Evolutionary conservation across 768 basidiomycete species (phyloP), one percentile per base, ranked within the genome.

Genomic region (Tephrocybe sp.): DNA sequence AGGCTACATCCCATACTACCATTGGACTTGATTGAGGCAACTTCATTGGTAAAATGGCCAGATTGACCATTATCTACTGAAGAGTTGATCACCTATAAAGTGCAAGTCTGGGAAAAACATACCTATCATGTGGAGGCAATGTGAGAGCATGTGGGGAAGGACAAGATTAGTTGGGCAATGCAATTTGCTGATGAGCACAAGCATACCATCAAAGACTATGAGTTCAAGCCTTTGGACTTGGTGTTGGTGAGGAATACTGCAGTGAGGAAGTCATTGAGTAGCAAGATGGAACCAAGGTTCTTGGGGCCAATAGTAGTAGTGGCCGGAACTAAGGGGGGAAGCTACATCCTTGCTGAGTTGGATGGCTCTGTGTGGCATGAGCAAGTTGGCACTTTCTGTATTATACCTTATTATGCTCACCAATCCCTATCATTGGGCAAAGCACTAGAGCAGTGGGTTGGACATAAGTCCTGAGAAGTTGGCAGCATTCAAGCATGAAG

Each of bases 271-370:
- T 56, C 65, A 0, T 50, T 70, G 0, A 60, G 60, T 20, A 37
- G 55, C 1, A 75, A 74, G 46, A 65, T 64, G 1, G 62, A 63
- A n/a, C 62, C 65, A 0, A 47, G 68, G 2, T 77, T 74, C 50
- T 40, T 70, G 12, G 74, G 74, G n/a, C 74, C 73, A 0, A 67
- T 68, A 51, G 53, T 67, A 0, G 69, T 76, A 0, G 41, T 73
- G 3, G 25, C 11, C 55, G 58, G 4, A 68, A 63, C 7, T 41
- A 34, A n/a, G 9, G 65, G 66, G 1, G 67, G 69, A 2, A 62
- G 66, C 0, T 72, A 69, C 33, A 55, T 67, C 3, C 51, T 72
- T 0, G 57, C 58, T 2, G 68, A 71, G 42, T 58, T 69, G 3
- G 67, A 70, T 41, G 66, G 69, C 0, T 42, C 66, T 0, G 37